These are phyloP conservation scores for Cryptococcus jaspeensis DNA, from an alignment of 1,284 basidiomycete species.

Conservation along the genomic window DNA sequence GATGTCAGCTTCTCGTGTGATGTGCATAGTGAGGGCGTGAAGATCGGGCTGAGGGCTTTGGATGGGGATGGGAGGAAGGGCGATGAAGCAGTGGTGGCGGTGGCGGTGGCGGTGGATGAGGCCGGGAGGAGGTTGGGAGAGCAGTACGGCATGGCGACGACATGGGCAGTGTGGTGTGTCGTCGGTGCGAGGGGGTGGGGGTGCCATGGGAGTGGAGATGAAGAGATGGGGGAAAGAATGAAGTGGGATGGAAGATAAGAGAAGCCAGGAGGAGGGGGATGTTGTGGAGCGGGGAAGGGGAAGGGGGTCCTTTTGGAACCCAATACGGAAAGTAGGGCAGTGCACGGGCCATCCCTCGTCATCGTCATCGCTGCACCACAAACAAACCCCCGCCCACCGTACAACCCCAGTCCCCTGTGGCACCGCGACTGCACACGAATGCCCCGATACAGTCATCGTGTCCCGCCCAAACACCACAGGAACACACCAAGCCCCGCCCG, in stretches of 20 bases:
- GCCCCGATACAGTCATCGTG: no score
- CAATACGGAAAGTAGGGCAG: no score
- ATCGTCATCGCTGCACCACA: not conserved
- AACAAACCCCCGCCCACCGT: not conserved
- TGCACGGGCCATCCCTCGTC: slow-evolving; percentile 4
- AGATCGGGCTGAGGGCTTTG: slow-evolving; percentile 20
- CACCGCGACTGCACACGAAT: no score
- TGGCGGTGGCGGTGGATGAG: slow-evolving; percentile 3
- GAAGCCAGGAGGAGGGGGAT: not conserved
- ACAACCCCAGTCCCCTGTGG: not conserved
- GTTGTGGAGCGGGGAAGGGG: not conserved
- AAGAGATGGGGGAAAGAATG: not conserved
- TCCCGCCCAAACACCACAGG: no score
- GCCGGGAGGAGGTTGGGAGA: not conserved
- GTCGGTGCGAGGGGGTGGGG: no score
- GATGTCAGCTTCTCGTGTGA: slow-evolving; percentile 15
- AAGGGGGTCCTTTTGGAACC: not conserved
- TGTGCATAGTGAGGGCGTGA: slow-evolving; percentile 2
- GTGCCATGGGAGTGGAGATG: not conserved
- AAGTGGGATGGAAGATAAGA: not conserved
- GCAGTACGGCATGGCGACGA: slow-evolving; percentile 12
- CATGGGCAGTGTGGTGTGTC: no score
- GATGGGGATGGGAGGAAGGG: slow-evolving; percentile 19
- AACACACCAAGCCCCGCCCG: no score
- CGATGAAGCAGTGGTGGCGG: slow-evolving; percentile 7